Conservation (phyloP, 257 asterid genomes). For the Penstemon newberryi region DNA sequence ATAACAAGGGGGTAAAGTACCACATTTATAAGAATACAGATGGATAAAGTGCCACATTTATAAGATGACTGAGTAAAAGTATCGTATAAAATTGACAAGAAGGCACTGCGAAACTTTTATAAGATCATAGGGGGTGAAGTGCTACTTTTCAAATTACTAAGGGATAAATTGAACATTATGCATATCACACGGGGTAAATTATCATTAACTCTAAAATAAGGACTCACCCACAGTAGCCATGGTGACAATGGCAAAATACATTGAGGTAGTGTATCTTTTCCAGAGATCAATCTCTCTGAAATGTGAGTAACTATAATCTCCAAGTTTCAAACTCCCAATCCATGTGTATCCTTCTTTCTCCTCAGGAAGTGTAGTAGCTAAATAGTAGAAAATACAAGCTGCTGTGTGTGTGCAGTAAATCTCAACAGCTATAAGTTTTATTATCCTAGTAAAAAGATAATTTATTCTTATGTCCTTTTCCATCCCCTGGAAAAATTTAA, state of each 20-base stretch:
- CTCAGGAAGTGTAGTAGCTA: slow-evolving; percentile 80
- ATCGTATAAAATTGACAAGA: not conserved
- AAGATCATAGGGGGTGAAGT: too few species aligned
- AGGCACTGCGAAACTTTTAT: too few species aligned
- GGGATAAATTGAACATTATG: too few species aligned
- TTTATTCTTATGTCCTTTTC: slow-evolving; percentile 91
- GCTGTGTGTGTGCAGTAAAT: slow-evolving; percentile 95
- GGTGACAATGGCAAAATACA: slow-evolving; percentile 89
- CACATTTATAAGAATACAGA: too few species aligned
- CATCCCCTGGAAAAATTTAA: slow-evolving; percentile 54
- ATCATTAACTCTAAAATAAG: too few species aligned
- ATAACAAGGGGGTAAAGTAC: too few species aligned
- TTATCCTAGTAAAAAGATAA: slow-evolving; percentile 77
- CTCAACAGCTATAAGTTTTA: slow-evolving; percentile 77
- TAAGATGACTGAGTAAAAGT: too few species aligned
- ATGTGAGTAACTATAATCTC: slow-evolving; percentile 68
- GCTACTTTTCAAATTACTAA: too few species aligned
- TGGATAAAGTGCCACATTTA: too few species aligned
- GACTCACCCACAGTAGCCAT: slow-evolving; percentile 89
- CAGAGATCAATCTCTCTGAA: slow-evolving; percentile 83
- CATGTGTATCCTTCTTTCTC: slow-evolving; percentile 89
- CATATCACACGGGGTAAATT: too few species aligned
- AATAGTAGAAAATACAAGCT: slow-evolving; percentile 89
- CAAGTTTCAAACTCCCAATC: slow-evolving; percentile 91
- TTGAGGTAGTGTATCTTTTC: slow-evolving; percentile 76